Base-by-base conservation (phyloP, 495 filamentous ascomycete genomes). In the Neurospora sp. region DNA sequence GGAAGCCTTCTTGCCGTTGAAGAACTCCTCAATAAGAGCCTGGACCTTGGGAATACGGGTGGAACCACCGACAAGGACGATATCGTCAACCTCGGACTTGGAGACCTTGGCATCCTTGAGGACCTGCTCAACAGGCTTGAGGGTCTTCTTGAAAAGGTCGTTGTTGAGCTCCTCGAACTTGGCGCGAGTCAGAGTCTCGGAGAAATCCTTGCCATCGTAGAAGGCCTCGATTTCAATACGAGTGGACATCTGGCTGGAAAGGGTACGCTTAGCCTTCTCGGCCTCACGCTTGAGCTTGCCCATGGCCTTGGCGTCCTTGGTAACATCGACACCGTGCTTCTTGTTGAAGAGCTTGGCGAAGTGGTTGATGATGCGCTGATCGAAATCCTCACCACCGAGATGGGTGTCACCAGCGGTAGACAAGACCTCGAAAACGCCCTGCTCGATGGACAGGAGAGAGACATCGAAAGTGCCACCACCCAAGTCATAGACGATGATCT, bases 381-480 rank as follows among this genome's bases (percentile, higher is more conserved):
- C 96, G 83, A 99, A 98, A 87, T 99, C 96, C 84, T 98, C 96
- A 90, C 96, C 96, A 89, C 96, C 96, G 77, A 99, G 90, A 85
- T 98, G 96, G 76, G 96, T 98, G 82, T 99, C 96, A 92, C 96
- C 96, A 83, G 96, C 96, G 77, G 96, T 99, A 83, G 96, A 91
- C 83, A 94, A 85, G 75, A 99, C 96, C 87, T 99, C 96, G 82
- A 99, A 99, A 76, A 97, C 94, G 82, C 96, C 96, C 79, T 95
- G 86, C 79, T 99, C 96, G 75, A 98, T 96, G 45, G 94, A 97
- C 48, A 99, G 88, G 76, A 99, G 93, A 70, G 95, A 98, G 69
- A 99, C 96, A 96, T 99, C 96, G 83, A 99, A 99, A 78, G 96
- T 98, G 90, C 96, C 96, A 91, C 96, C 96, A 90, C 96, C 96